Conservation (phyloP, 768 basidiomycete species). For the Kwoniella dendrophila region DNA sequence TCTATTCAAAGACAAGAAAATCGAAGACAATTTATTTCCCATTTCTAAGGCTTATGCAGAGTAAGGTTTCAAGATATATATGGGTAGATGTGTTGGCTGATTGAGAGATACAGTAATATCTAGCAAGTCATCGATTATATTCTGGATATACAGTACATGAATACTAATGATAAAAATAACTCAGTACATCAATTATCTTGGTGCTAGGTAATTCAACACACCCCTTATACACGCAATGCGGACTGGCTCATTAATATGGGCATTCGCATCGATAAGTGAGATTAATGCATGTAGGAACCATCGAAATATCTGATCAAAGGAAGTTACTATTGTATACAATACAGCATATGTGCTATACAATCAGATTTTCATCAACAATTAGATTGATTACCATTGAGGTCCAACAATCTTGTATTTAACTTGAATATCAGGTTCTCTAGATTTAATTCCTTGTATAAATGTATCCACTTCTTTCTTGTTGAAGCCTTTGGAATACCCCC, state of each 20-base stretch:
- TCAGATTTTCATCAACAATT: neutral
- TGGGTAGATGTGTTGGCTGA: neutral
- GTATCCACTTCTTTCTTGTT: neutral
- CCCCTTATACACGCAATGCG: too few relatives aligned
- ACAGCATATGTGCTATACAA: neutral
- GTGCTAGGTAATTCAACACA: too few relatives aligned
- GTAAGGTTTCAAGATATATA: neutral
- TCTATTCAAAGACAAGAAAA: neutral
- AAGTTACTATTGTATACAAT: too few relatives aligned
- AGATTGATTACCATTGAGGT: neutral
- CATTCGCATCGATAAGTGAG: too few relatives aligned
- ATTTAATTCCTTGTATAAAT: neutral
- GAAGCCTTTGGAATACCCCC: neutral
- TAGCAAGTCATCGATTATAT: too few relatives aligned
- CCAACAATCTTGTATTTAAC: slow-evolving; percentile 2
- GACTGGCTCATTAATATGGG: too few relatives aligned
- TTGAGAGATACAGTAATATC: too few relatives aligned
- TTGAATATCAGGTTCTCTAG: neutral
- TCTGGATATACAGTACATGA: too few relatives aligned
- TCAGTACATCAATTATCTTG: too few relatives aligned
- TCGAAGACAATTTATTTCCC: neutral
- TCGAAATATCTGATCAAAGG: neutral
- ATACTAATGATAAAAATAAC: too few relatives aligned
- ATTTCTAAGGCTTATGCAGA: neutral
- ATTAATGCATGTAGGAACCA: neutral